Evolutionary conservation across 805 yeast genomes (phyloP), one percentile per base, ranked within the genome.

Genomic region (Grigorovia humatica): DNA sequence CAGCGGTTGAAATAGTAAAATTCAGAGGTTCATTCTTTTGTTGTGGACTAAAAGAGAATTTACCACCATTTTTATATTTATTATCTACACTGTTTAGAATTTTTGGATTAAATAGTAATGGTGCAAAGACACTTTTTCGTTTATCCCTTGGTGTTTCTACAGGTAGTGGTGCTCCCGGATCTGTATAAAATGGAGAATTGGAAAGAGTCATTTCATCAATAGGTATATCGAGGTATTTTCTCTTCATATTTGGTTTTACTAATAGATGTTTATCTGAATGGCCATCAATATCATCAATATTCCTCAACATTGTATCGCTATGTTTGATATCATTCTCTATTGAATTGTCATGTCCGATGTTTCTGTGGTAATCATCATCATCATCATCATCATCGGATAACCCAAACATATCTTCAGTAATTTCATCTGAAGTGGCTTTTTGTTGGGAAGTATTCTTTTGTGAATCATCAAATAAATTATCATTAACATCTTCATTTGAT

Each of bases 11-110:
- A 9, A 65, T 57, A 47, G 64, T 68, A 52, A 67, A 66, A 35
- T 60, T 64, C 15, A 66, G 46, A 0, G 68, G 60, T 49, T 65
- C 70, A 18, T 66, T 69, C 18, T 56, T 61, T 41, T 59, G 61
- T 13, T 55, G 51, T 4, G 67, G 66, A 44, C 62, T 58, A 18
- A 66, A 55, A 1, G 82, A 89, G 63, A 86, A 91, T 61, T 90
- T 85, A 1, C 99, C 99, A 6, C 99, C 99, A 56, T 77, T 76
- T 12, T 83, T 83, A 60, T 91, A 91, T 61, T 91, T 91, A 52
- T 85, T 81, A 63, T 91, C 98, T 43, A 91, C 82, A 52, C 78
- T 81, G 47, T 79, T 77, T 52, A 81, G 82, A 51, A 88, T 84
- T 18, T 83, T 76, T 0, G 96, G 96, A 59, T 87, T 85, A 69